phyloP scores from a whole-genome alignment of 1,139 yeast species.

The Groenewaldozyma sp. region DNA sequence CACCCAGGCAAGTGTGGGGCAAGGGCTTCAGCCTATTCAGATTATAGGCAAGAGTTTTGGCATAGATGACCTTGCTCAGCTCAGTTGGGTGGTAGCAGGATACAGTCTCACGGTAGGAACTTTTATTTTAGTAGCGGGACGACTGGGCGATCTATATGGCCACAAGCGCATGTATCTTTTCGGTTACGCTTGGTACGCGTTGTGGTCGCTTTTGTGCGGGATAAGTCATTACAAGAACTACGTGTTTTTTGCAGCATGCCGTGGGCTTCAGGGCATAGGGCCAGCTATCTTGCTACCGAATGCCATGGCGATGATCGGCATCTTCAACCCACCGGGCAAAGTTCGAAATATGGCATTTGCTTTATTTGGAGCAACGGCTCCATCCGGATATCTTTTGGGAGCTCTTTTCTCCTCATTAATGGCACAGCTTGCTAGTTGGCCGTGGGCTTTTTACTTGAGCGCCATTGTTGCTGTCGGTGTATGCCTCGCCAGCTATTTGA shows the following conservation, averaged over 20 bases:
- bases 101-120: conserved; percentile 55
- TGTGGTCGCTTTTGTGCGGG: conserved; percentile 47
- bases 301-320: conserved; percentile 46
- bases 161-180: conserved; percentile 40
- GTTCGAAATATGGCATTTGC: conserved; percentile 39
- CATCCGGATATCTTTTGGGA: conserved; percentile 47
- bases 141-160: conserved; percentile 57
- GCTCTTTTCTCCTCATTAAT: conserved; percentile 40
- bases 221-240: conserved; percentile 36
- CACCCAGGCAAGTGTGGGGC: conserved; percentile 44
- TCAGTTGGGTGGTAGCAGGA: conserved; percentile 53
- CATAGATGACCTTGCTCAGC: conserved; percentile 32
- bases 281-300: conserved; percentile 51
- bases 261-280: conserved; percentile 56
- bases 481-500: conserved; percentile 29
- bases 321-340: conserved; percentile 39
- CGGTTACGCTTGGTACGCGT: conserved; percentile 41
- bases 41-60: conserved; percentile 36
- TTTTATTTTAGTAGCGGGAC: conserved; percentile 50
- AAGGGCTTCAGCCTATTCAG: conserved; percentile 35
- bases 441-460: conserved; percentile 46
- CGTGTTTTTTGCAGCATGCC: conserved; percentile 41
- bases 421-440: conserved; percentile 42
- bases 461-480: conserved; percentile 34
- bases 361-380: conserved; percentile 51